Evolutionary conservation across 2,329 filamentous ascomycete genomes (phyloP).

Genomic region (Coniella lustricola): DNA sequence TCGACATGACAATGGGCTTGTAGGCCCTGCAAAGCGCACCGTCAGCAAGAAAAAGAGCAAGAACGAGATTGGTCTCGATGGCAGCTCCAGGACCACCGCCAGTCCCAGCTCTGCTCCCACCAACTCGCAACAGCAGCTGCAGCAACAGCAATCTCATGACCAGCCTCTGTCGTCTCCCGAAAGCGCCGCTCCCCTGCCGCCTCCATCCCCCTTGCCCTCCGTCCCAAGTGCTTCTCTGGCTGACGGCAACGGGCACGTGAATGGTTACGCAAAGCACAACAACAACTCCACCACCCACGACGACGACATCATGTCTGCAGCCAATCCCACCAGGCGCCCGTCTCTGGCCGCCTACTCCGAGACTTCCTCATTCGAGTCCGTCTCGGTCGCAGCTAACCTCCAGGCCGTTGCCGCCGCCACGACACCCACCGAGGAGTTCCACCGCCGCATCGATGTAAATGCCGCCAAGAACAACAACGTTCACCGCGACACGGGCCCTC

Average conservation of each 20-base stretch:
- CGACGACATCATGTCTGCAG: constrained; percentile 33
- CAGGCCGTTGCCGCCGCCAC: constrained; percentile 15
- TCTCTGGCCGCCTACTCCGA: constrained; percentile 44
- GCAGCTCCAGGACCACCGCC: constrained; percentile 21
- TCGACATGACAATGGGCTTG: constrained; percentile 81
- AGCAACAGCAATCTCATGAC: constrained; percentile 13
- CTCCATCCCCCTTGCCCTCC: constrained; percentile 23
- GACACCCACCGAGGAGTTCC: constrained; percentile 33
- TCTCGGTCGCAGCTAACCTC: constrained; percentile 15
- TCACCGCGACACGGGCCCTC: constrained; percentile 63
- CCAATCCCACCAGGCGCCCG: constrained; percentile 35
- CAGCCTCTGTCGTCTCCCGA: constrained; percentile 17
- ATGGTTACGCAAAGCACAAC: constrained; percentile 27
- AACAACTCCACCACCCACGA: constrained; percentile 31
- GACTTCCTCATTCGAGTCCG: constrained; percentile 18
- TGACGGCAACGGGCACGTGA: constrained; percentile 19
- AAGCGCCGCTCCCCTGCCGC: constrained; percentile 20
- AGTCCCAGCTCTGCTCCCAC: constrained; percentile 7
- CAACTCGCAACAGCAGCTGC: no score
- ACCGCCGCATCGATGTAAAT: constrained; percentile 64
- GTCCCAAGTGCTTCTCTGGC: constrained; percentile 20
- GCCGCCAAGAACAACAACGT: constrained; percentile 60
- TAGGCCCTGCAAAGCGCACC: constrained; percentile 58
- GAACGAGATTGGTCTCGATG: constrained; percentile 32
- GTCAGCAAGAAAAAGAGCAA: constrained; percentile 38